Conservation (phyloP, 768 basidiomycete genomes). For the Xerocomus spinulosus region DNA sequence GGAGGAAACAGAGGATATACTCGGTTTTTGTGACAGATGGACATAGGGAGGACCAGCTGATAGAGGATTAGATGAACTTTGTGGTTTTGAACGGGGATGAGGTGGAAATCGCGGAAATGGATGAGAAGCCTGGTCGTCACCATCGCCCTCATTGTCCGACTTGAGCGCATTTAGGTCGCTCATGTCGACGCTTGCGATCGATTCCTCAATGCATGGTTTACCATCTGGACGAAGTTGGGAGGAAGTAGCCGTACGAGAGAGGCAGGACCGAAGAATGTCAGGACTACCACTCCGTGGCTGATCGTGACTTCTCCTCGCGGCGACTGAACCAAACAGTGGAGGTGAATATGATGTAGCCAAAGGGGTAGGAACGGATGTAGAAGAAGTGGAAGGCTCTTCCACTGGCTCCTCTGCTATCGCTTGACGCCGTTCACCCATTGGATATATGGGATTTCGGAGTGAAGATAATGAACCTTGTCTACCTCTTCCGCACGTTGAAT, state of each 20-base stretch:
- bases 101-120: slow-evolving; percentile 27
- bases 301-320: slow-evolving; percentile 8
- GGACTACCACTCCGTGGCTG: slow-evolving; percentile 14
- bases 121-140: slow-evolving; percentile 20
- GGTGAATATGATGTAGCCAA: background rate
- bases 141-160: slow-evolving; percentile 26
- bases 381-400: background rate
- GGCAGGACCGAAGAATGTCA: slow-evolving; percentile 19
- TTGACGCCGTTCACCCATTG: slow-evolving; percentile 7
- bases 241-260: slow-evolving; percentile 10
- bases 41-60: slow-evolving; percentile 13
- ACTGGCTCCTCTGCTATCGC: slow-evolving; percentile 19
- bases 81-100: slow-evolving; percentile 15
- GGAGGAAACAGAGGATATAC: slow-evolving; percentile 12
- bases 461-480: slow-evolving; percentile 29
- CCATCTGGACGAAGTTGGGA: slow-evolving; percentile 1
- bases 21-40: slow-evolving; percentile 23
- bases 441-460: slow-evolving; percentile 21
- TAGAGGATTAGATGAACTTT: slow-evolving; percentile 4
- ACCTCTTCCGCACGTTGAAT: slow-evolving; percentile 12
- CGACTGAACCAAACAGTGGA: slow-evolving; percentile 3
- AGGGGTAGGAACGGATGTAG: background rate
- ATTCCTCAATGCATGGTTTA: slow-evolving; percentile 17
- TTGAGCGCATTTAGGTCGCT: slow-evolving; percentile 30
- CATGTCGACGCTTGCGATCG: slow-evolving; percentile 28